These are phyloP conservation scores for Pseudohyphozyma bogoriensis DNA, from an alignment of 768 basidiomycete species.

Conservation along the genomic window DNA sequence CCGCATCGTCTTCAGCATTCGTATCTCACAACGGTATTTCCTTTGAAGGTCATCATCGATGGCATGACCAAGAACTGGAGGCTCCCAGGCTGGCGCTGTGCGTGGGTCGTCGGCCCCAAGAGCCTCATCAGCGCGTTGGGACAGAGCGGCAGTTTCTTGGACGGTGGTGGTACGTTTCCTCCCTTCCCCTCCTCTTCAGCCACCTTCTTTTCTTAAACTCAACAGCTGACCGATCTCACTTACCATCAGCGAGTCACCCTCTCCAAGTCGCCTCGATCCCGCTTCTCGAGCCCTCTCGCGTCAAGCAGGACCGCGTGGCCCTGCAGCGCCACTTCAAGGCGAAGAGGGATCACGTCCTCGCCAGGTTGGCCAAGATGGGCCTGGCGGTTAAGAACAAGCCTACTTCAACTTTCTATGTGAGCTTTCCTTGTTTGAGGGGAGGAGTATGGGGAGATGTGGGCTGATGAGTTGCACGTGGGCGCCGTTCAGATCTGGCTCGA, in stretches of 20 bases:
- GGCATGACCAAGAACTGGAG: constrained; percentile 96
- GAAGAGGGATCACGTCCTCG: constrained; percentile 82
- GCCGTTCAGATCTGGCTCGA: constrained; percentile 44
- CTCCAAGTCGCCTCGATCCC: constrained; percentile 84
- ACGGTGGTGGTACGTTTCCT: constrained; percentile 55
- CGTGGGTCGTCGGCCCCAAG: constrained; percentile 81
- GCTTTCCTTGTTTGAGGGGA: neutral
- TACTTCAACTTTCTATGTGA: constrained; percentile 75
- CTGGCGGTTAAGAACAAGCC: constrained; percentile 69
- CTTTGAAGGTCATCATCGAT: too few species aligned
- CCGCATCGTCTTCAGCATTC: neutral
- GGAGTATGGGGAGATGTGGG: neutral
- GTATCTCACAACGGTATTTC: constrained; percentile 51
- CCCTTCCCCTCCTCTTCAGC: neutral
- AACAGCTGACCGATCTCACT: neutral
- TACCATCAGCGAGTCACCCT: constrained; percentile 11
- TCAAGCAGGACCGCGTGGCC: constrained; percentile 56
- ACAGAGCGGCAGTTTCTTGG: constrained; percentile 88
- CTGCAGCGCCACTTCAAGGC: constrained; percentile 60
- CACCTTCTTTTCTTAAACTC: neutral
- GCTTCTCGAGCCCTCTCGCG: constrained; percentile 56
- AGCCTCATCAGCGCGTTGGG: constrained; percentile 77
- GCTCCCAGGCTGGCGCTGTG: constrained; percentile 76
- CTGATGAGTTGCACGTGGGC: neutral
- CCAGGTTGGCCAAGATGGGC: constrained; percentile 64